Base-by-base conservation (phyloP, 2,329 filamentous ascomycete genomes). In the Fusarium nurragi region DNA sequence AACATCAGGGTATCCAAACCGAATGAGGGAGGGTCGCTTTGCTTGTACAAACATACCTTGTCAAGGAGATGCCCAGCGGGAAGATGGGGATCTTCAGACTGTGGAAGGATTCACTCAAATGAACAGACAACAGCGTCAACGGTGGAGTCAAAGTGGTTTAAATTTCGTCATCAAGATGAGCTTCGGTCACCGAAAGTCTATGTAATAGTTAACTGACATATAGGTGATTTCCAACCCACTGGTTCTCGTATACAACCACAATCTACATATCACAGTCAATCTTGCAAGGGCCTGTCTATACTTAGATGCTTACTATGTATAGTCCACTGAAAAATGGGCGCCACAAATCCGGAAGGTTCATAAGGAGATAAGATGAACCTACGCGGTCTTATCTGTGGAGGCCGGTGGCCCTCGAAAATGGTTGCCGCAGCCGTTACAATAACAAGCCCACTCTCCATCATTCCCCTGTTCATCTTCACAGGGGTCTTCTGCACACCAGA, bases 181-280 rank as follows among this genome's bases (percentile, higher is more conserved):
- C 40, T 60, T 50, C 50, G 45, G 57, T 57, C 52, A 22, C 64
- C 52, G 53, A 55, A 60, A 65, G 48, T 47, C 34, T 57, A 68
- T 45, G 38, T 54, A 58, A 68, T 68, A 65, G 58, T 53, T 32
- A 26, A 58, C 55, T 58, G 60, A 59, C 55, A 65, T 67, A 68
- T 68, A 68, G 56, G 38, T 48, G 34, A 46, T 61, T 58, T 52
- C 64, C 64, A 68, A 40, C 30, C 48, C 51, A 49, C 41, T 44
- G 64, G 64, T 54, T 65, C 64, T 67, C 64, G 64, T 67, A 67
- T 68, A 59, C 48, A 59, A 38, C 51, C 39, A 43, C 49, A 25
- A 65, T 68, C 47, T 47, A 65, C 48, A 68, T 67, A 67, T 68
- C 18, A 56, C 34, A 62, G 30, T 56, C 49, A 62, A 60, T 56